Base-by-base conservation (phyloP, 1,139 yeast species). In the Debaryomycetaceae sp. region DNA sequence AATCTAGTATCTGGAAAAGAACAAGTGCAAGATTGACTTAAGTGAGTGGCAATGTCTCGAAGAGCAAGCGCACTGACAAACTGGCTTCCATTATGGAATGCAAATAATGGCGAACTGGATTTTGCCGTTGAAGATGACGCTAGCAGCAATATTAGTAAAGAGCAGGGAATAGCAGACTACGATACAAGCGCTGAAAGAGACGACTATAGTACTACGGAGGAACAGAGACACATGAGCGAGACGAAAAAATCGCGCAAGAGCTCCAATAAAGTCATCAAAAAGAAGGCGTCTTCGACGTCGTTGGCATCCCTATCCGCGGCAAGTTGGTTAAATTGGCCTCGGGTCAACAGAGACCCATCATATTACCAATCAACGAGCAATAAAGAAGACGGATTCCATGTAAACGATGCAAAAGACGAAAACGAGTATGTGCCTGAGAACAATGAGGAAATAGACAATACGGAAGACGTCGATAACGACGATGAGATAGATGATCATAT, bases 401-500 rank as follows among this genome's bases (percentile, higher is more conserved):
- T 38, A 17, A 27, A 39, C 22, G 38, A 35, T 34, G 50, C 47
- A 9, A 46, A 42, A 17, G 49, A 49, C 22, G 56, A 49, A 13
- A 48, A 40, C 4, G 47, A 48, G 11, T 52, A 48, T 6, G 53
- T 48, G 8, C 49, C 47, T 29, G 47, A 42, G 7, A 53, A 48
- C 6, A 57, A 51, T 5, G 50, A 45, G 5, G 56, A 51, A 14
- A 55, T 50, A 6, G 63, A 56, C 9, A 60, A 58, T 14, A 64
- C 60, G n/a, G 66, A 64, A 37, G 55, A 55, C 7, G 65, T 63
- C 37, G 63, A 60, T 45, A 56, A 57, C 38, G 62, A 62, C 8
- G 72, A 69, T 44, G 75, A 65, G 42, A 56, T 68, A 4, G 71
- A 64, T 38, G 74, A 69, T 39, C 69, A 67, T 39, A 60, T 62